Conservation (phyloP, 2,329 filamentous ascomycete species). For the Fonsecaea monophora region DNA sequence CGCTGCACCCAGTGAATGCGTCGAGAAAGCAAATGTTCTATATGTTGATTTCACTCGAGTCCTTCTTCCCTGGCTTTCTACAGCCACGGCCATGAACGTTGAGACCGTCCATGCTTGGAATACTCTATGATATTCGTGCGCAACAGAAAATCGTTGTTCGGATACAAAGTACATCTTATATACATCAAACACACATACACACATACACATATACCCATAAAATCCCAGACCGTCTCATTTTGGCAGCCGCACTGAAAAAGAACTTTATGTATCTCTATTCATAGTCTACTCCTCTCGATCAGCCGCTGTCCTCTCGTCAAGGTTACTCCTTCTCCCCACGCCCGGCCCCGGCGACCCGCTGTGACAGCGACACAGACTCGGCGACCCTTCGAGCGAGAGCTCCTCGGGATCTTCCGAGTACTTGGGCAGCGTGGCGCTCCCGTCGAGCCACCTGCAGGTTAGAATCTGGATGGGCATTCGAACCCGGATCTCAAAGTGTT, state of each 20-base stretch:
- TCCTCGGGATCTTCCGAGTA: slow-evolving; percentile 16
- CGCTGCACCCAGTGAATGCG: no score
- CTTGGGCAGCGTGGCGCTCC: slow-evolving; percentile 15
- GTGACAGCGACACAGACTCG: slow-evolving; percentile 10
- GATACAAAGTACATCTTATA: no score
- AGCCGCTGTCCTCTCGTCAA: not conserved
- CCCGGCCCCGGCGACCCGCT: not conserved
- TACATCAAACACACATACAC: no score
- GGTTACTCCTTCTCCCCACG: not conserved
- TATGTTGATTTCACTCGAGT: no score
- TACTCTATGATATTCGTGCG: no score
- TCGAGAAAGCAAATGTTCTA: no score
- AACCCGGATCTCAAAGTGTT: slow-evolving; percentile 17
- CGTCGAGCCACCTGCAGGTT: slow-evolving; percentile 16
- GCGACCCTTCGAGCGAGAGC: slow-evolving; percentile 5
- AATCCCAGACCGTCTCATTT: not conserved
- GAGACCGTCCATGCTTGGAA: no score
- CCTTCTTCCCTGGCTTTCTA: no score
- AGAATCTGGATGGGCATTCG: slow-evolving; percentile 16
- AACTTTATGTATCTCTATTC: not conserved
- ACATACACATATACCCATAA: no score
- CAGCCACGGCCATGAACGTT: no score
- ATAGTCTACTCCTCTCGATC: not conserved
- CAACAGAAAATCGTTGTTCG: no score
- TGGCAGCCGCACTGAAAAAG: not conserved